phyloP scores from a whole-genome alignment of 2,329 filamentous ascomycete species.

The Chaetothyriales sp. region DNA sequence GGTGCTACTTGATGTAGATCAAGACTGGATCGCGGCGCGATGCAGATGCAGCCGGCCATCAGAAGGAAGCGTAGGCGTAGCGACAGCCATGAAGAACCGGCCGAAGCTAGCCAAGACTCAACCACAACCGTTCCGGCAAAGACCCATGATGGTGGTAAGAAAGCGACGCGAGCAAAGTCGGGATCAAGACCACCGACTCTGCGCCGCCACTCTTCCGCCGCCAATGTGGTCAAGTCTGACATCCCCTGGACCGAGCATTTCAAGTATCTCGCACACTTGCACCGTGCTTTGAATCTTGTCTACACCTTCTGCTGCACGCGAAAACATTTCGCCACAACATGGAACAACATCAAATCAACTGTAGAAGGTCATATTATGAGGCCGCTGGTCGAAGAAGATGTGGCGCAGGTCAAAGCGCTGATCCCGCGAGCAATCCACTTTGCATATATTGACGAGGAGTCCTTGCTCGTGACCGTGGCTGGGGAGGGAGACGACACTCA shows the following conservation, averaged over 20 bases:
- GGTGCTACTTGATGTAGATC: too few species aligned
- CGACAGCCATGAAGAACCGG: not conserved
- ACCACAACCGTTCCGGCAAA: conserved; percentile 36
- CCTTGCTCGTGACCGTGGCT: conserved; percentile 66
- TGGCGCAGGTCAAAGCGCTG: conserved; percentile 66
- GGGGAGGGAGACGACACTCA: conserved; percentile 54
- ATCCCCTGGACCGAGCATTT: conserved; percentile 65
- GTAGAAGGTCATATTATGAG: conserved; percentile 72
- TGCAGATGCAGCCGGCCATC: not conserved
- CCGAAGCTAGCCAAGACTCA: not conserved
- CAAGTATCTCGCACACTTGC: conserved; percentile 57
- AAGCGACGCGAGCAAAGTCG: conserved; percentile 35
- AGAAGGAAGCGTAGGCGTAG: not conserved
- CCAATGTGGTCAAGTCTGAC: conserved; percentile 34
- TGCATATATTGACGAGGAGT: conserved; percentile 70
- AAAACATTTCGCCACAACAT: conserved; percentile 82
- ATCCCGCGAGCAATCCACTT: conserved; percentile 71
- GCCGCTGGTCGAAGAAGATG: conserved; percentile 58
- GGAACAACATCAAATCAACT: conserved; percentile 70
- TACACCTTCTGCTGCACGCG: conserved; percentile 91
- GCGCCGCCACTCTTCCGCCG: conserved; percentile 34
- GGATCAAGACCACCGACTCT: conserved; percentile 21
- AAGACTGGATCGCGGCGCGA: not conserved
- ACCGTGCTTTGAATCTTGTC: conserved; percentile 78
- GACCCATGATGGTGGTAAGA: conserved; percentile 42